Evolutionary conservation across 2,329 filamentous ascomycete genomes (phyloP), one percentile per base, ranked within the genome.

Genomic region (Rhytidhysteron rufulum): DNA sequence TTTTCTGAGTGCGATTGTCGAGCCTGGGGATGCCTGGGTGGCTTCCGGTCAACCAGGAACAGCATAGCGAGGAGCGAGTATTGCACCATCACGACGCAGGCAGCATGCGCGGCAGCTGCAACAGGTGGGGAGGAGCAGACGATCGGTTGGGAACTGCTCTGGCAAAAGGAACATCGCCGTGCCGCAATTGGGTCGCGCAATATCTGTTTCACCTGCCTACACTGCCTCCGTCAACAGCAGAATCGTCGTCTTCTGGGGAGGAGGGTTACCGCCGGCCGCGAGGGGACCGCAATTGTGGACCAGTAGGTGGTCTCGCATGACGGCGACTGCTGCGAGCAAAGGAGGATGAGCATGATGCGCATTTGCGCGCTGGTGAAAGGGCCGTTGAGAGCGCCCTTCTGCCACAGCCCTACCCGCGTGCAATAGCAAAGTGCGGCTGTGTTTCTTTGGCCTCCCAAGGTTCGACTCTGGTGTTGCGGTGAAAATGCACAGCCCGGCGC

Each of bases 11-110:
- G 44, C 3, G 43, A 35, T 15, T 34, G 24, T 16, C 13, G 15
- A 48, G 35, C 24, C 24, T 13, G 24, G n/a, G n/a, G n/a, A n/a
- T n/a, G n/a, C n/a, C 24, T 20, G 24, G 33, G 24, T 13, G 4
- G 17, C 44, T 49, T 58, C 60, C 60, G 60, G 60, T 63, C 51
- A 63, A 50, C 53, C 56, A 40, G 50, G 51, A 57, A 41, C 33
- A 55, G 54, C 21, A 49, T 49, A 48, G 50, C 39, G 43, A 45
- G 15, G 19, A 27, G 35, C 19, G 15, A n/a, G n/a, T 6, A 36
- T 5, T 30, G n/a, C 35, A 29, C 22, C 8, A 10, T 21, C 17
- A 18, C 31, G 17, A 18, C 7, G 17, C 16, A 17, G 22, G 17
- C 13, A 5, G n/a, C 31, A 33, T 19, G 18, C 31, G 11, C 31